Evolutionary conservation across 805 yeast species (phyloP).

Genomic region (Starmerella vitae): DNA sequence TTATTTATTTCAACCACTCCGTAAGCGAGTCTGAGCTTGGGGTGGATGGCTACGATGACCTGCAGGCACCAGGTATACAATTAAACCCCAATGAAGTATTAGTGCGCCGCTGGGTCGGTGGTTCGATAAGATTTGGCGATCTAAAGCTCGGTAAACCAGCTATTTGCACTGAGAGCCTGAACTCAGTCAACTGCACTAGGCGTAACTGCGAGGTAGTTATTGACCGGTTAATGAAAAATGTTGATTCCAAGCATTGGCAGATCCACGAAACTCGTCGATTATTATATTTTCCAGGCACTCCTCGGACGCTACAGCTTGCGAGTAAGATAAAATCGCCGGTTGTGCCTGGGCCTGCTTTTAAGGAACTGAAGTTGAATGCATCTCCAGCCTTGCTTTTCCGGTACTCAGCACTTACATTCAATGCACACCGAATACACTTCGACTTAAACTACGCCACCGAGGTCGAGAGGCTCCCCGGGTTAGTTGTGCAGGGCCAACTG

Average conservation of each 20-base stretch:
- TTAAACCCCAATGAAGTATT: constrained; percentile 28
- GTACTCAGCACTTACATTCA: constrained; percentile 64
- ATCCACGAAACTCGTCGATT: constrained; percentile 45
- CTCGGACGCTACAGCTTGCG: neutral
- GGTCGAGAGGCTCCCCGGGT: constrained; percentile 46
- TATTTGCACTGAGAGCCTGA: constrained; percentile 42
- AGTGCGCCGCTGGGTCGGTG: constrained; percentile 68
- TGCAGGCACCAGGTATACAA: constrained; percentile 45
- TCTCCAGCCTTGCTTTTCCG: constrained; percentile 38
- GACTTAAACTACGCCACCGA: constrained; percentile 40
- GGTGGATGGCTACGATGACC: constrained; percentile 66
- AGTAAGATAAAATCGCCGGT: neutral
- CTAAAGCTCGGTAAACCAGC: constrained; percentile 31
- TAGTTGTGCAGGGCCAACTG: constrained; percentile 74
- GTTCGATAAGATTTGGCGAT: constrained; percentile 36
- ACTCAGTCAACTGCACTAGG: constrained; percentile 14
- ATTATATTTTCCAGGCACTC: constrained; percentile 38
- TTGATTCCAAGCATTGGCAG: constrained; percentile 20
- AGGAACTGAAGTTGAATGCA: constrained; percentile 27
- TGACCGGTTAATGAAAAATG: constrained; percentile 34
- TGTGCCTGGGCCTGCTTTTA: neutral
- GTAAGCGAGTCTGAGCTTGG: constrained; percentile 38
- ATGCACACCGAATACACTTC: constrained; percentile 75
- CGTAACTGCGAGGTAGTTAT: constrained; percentile 36
- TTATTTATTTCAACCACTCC: constrained; percentile 53